These are phyloP conservation scores for Aaosphaeria pasadenensis DNA, from an alignment of 2,329 filamentous ascomycete genomes.

Conservation along the genomic window DNA sequence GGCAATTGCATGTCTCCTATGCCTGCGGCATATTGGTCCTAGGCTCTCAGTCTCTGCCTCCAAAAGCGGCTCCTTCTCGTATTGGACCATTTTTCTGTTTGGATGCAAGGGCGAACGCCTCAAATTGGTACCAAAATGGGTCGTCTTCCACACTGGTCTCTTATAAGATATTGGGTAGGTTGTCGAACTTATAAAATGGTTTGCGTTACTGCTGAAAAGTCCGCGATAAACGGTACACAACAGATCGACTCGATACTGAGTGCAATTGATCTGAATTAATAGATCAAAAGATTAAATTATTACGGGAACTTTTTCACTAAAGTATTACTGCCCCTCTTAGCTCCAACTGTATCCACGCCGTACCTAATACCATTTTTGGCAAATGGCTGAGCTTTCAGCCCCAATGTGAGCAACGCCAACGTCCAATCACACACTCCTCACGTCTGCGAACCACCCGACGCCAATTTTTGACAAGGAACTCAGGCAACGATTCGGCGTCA, in stretches of 20 bases:
- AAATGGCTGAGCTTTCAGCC: slow-evolving; percentile 10
- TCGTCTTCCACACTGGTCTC: no score
- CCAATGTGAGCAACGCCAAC: slow-evolving; percentile 1
- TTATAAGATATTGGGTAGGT: neutral
- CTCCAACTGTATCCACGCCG: no score
- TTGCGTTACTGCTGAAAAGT: neutral
- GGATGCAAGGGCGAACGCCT: no score
- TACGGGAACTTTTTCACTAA: neutral
- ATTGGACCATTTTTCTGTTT: no score
- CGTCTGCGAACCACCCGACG: no score
- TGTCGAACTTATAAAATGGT: neutral
- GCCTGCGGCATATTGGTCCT: no score
- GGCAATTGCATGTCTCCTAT: no score
- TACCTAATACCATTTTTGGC: slow-evolving; percentile 7
- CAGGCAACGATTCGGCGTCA: no score
- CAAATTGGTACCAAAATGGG: no score
- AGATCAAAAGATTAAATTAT: neutral
- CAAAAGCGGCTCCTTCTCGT: no score
- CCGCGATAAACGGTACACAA: neutral
- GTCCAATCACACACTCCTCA: slow-evolving; percentile 2
- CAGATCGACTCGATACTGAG: neutral
- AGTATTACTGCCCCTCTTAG: neutral
- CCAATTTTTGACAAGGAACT: no score
- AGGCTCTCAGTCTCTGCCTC: no score
- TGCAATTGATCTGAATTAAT: neutral